Conservation (phyloP, 2,329 filamentous ascomycete species). For the Xylaria sp. region DNA sequence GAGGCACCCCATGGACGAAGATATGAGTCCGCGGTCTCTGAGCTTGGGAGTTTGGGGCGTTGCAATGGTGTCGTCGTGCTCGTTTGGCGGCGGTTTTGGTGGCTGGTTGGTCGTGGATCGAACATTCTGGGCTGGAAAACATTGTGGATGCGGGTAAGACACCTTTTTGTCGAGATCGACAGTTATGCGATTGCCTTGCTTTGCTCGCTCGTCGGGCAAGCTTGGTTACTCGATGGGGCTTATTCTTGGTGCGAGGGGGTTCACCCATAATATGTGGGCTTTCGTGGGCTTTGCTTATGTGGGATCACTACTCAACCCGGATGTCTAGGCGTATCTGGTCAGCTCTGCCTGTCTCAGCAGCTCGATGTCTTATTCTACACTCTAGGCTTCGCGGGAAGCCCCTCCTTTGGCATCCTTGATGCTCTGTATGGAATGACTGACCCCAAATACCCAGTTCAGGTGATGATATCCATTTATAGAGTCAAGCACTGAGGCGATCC, state of each 20-base stretch:
- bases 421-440: slow-evolving; percentile 35
- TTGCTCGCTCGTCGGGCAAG: slow-evolving; percentile 39
- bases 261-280: slow-evolving; percentile 58
- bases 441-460: slow-evolving; percentile 58
- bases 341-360: slow-evolving; percentile 24
- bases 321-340: neutral
- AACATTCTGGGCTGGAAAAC: slow-evolving; percentile 51
- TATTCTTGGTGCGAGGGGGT: slow-evolving; percentile 99
- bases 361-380: slow-evolving; percentile 48
- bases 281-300: slow-evolving; percentile 55
- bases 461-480: slow-evolving; percentile 97
- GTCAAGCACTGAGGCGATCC: slow-evolving; percentile 91
- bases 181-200: slow-evolving; percentile 96
- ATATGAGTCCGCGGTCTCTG: slow-evolving; percentile 80
- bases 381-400: slow-evolving; percentile 50
- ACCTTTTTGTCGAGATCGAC: slow-evolving; percentile 87
- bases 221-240: slow-evolving; percentile 99
- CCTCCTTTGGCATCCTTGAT: slow-evolving; percentile 28
- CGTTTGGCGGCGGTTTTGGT: slow-evolving; percentile 40
- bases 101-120: slow-evolving; percentile 50
- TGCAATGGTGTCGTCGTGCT: slow-evolving; percentile 34
- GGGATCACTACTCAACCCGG: neutral
- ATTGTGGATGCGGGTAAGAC: slow-evolving; percentile 64
- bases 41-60: slow-evolving; percentile 39
- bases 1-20: slow-evolving; percentile 76